These are phyloP conservation scores for Nitzschia putrida DNA, from an alignment of 108 stramenopile genomes.

Conservation along the genomic window DNA sequence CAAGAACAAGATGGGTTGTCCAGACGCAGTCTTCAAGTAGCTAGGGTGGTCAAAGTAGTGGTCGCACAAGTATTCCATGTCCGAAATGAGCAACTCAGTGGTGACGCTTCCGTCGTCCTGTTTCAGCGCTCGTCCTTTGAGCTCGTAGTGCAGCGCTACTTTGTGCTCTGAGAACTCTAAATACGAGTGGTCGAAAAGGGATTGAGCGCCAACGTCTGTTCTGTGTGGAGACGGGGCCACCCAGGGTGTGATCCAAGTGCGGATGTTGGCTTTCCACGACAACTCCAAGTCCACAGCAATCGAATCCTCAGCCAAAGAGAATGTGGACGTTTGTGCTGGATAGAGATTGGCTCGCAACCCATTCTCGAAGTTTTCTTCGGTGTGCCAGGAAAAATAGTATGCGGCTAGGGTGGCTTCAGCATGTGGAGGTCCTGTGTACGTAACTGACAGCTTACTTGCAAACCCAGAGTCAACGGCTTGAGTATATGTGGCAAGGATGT, in stretches of 20 bases:
- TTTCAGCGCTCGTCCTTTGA: conserved; percentile 5
- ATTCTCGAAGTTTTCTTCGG: neutral
- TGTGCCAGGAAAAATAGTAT: conserved; percentile 2
- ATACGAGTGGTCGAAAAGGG: neutral
- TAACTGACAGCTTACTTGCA: neutral
- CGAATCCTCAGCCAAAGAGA: neutral
- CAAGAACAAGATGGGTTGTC: conserved; percentile 33
- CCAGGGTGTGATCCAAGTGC: conserved; percentile 35
- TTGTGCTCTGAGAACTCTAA: conserved; percentile 1
- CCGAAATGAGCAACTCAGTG: neutral
- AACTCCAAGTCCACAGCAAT: neutral
- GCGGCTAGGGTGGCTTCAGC: neutral
- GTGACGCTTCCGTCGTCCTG: neutral
- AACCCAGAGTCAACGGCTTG: neutral
- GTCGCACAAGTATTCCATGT: conserved; percentile 11
- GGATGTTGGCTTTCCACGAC: conserved; percentile 22
- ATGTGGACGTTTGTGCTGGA: conserved; percentile 15
- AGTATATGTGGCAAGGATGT: conserved; percentile 21
- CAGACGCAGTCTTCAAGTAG: conserved; percentile 24
- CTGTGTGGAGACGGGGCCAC: neutral
- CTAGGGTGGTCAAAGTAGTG: conserved; percentile 30
- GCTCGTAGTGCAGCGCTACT: conserved; percentile 26
- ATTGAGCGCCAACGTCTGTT: neutral
- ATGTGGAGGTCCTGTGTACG: too few species aligned
- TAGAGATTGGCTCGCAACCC: neutral